Evolutionary conservation across 148 eudicot species (phyloP), one percentile per base, ranked within the genome.

Genomic region (Heliamphora exappendiculata): DNA sequence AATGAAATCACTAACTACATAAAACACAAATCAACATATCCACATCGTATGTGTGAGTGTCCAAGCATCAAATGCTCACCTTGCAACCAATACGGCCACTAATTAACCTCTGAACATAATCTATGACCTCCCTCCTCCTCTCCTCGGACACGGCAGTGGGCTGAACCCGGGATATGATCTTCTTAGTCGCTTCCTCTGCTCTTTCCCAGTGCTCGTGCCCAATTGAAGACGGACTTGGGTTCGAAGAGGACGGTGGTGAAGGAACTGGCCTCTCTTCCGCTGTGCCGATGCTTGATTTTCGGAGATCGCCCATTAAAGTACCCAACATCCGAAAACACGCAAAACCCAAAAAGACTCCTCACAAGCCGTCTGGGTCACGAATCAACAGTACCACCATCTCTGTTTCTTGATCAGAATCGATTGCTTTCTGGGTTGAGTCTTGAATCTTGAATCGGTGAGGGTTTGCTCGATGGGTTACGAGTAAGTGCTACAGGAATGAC

Each of bases 41-140:
- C 17, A 51, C 62, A 54, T 9, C 11, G 20, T 17, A 67, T 41
- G 26, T 41, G 44, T 1, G 72, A 11, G 54, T 24, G 24, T 22
- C 31, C 1, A 24, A 11, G 13, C 62, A 28, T 60, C 66, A 60
- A 60, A 71, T 51, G 42, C 74, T 71, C 74, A 71, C 90, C 90
- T 87, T 85, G 68, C 86, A 87, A 29, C 81, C 71, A 70, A 85
- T 78, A 73, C 39, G 67, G 20, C 79, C 69, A 81, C 67, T 83
- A 17, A 87, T 76, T 70, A 87, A 78, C 73, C 88, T 79, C 68
- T 87, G 86, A 74, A 87, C 88, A 78, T 87, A 87, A 81, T 85
- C 85, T 72, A 87, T 79, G 33, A 87, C 90, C 80, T 78, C 78
- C 58, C 72, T 73, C 71, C 90, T 77, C 75, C 90, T 87, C 54